phyloP scores from a whole-genome alignment of 805 yeast species.

The Candida maris region DNA sequence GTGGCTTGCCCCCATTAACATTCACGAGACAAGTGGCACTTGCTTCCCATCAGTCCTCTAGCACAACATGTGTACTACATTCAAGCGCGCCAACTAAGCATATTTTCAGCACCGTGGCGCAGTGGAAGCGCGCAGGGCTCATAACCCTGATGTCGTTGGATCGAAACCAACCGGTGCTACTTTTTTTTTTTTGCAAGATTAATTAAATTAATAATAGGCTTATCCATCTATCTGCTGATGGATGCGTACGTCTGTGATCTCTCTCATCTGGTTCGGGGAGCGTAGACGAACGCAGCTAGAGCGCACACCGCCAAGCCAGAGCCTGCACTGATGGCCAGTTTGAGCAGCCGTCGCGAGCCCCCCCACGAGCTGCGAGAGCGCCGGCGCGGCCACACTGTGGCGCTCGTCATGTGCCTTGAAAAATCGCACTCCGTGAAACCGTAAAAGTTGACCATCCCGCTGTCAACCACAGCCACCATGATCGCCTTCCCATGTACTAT shows the following conservation, averaged over 20 bases:
- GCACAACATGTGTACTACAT: too few species aligned
- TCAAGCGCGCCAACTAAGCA: too few species aligned
- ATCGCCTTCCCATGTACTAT: constrained; percentile 28
- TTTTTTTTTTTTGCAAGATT: constrained; percentile 37
- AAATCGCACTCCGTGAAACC: constrained; percentile 50
- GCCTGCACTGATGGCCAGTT: too few species aligned
- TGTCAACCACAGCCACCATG: constrained; percentile 68
- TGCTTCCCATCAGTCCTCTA: too few species aligned
- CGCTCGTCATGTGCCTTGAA: constrained; percentile 7
- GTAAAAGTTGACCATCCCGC: constrained; percentile 71
- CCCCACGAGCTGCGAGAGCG: too few species aligned
- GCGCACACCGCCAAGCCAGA: background rate
- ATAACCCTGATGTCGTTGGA: constrained; percentile 97
- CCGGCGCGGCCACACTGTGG: constrained; percentile 1
- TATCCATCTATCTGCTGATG: too few species aligned
- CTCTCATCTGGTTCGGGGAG: too few species aligned
- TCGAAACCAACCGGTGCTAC: constrained; percentile 95
- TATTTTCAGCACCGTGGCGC: constrained; percentile 86
- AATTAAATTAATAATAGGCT: too few species aligned
- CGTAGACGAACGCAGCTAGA: background rate
- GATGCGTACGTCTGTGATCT: too few species aligned
- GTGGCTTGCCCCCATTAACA: too few species aligned
- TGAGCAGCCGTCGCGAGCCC: too few species aligned
- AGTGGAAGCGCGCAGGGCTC: constrained; percentile 99
- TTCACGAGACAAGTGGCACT: too few species aligned